A percentile compares a stretch with the other conserved stretches of the same genome.
phyloP scores from a whole-genome alignment of 768 basidiomycete species.

The Xerocomellus dryophilus region DNA sequence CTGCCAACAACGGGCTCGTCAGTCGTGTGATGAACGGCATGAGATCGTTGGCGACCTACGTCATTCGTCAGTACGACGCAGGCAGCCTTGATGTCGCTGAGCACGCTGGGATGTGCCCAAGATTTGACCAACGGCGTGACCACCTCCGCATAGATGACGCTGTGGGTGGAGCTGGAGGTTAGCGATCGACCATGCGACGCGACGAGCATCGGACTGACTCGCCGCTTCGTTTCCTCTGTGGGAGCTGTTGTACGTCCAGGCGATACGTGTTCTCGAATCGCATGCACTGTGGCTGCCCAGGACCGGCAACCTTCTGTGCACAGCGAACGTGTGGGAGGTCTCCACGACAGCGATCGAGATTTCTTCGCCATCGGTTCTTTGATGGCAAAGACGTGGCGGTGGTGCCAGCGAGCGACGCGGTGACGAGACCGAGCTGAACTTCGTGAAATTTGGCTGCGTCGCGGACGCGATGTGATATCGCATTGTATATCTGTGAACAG shows the following conservation, averaged over 20 bases:
- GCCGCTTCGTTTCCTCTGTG: neutral
- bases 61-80: neutral
- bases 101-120: neutral
- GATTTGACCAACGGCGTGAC: neutral
- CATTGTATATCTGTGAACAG: neutral
- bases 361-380: neutral
- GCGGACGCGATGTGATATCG: neutral
- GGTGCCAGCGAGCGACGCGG: neutral
- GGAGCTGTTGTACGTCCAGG: neutral
- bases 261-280: neutral
- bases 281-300: neutral
- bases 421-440: neutral
- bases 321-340: neutral
- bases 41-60: neutral
- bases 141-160: neutral
- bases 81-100: neutral
- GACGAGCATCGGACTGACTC: no score
- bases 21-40: no score
- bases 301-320: no score
- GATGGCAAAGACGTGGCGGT: neutral
- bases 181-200: no score
- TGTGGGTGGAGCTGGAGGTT: no score
- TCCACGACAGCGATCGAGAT: neutral
- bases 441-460: neutral
- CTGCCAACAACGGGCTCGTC: neutral